Base-by-base conservation (phyloP, 345 rosid genomes). In the Eucalyptus rudis region DNA sequence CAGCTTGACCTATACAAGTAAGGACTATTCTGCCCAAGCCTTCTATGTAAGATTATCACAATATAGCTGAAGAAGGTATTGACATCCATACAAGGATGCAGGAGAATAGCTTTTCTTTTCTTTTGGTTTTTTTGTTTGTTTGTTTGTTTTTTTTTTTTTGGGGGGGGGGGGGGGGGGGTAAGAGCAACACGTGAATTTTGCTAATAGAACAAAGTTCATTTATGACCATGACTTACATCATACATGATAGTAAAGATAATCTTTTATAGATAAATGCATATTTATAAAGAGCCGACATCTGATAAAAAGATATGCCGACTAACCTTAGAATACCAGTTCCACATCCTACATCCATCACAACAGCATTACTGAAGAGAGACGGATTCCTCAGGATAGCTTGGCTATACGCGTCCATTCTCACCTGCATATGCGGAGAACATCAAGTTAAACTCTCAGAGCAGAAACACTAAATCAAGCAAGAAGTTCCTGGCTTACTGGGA, bases 271-370 rank as follows among this genome's bases (percentile, higher is more conserved):
- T 51, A 86, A 52, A 52, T 40, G 84, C 83, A 76, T 76, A 40
- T 40, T 1, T 76, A 40, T 40, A 40, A 40, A 22, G 47, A 76
- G 47, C 15, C 27, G 1, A 22, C 40, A 2, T 76, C 29, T 76
- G 29, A 40, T 6, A 40, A 86, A 49, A 52, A 54, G 36, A 31
- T 49, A 14, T 4, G 22, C 83, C 10, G 33, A 31, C 90, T 84
- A 89, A 96, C 99, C 99, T 97, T 90, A 97, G 89, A 89, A 97
- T 92, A 89, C 99, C 99, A 81, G 99, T 98, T 86, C 99, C 99
- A 92, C 98, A 97, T 87, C 99, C 99, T 88, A 97, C 97, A 94
- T 97, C 99, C 99, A 98, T 98, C 29, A 97, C 99, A 91, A 95
- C 95, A 52, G 97, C 94, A 91, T 93, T 96, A 59, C 59, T 91